A percentile compares a stretch with the other conserved stretches of the same genome.
Evolutionary conservation across 2,329 filamentous ascomycete species (phyloP).

Genomic region (Grosmannia huntii): DNA sequence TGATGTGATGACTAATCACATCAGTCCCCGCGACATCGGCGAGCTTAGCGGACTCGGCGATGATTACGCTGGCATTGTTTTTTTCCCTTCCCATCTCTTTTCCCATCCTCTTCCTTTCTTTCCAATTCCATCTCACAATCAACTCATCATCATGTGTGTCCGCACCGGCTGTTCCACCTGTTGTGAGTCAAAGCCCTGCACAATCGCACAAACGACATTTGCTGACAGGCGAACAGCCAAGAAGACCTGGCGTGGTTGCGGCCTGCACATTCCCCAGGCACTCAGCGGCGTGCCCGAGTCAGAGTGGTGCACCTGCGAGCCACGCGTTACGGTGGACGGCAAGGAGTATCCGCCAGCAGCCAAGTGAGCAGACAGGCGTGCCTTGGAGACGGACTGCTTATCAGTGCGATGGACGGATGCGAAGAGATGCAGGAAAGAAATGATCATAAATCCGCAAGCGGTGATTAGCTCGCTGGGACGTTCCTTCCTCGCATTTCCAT

Average conservation of each 20-base stretch:
- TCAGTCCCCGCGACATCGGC: background rate
- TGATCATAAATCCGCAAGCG: background rate
- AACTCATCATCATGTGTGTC: conserved; percentile 28
- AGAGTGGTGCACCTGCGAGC: conserved; percentile 35
- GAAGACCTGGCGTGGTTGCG: conserved; percentile 37
- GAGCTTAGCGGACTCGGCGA: background rate
- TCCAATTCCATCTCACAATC: no score
- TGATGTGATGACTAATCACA: no score
- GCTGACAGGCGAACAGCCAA: conserved; percentile 23
- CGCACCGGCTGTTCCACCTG: conserved; percentile 27
- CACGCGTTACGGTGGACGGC: conserved; percentile 28
- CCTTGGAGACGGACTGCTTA: background rate
- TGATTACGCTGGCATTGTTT: no score
- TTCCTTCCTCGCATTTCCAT: background rate
- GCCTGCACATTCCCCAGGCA: conserved; percentile 31
- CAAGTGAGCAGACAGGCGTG: conserved; percentile 16
- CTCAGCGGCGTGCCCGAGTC: conserved; percentile 29
- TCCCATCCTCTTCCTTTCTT: background rate
- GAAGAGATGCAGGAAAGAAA: background rate
- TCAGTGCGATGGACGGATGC: background rate
- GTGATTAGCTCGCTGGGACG: background rate
- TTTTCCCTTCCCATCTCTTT: background rate
- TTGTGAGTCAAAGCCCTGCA: conserved; percentile 20
- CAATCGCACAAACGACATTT: background rate
- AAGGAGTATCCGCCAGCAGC: conserved; percentile 33